Percentiles rank a stretch among this genome's conserved stretches.
Conservation (phyloP, 2,329 filamentous ascomycete genomes). For the Hypoxylon sp. region DNA sequence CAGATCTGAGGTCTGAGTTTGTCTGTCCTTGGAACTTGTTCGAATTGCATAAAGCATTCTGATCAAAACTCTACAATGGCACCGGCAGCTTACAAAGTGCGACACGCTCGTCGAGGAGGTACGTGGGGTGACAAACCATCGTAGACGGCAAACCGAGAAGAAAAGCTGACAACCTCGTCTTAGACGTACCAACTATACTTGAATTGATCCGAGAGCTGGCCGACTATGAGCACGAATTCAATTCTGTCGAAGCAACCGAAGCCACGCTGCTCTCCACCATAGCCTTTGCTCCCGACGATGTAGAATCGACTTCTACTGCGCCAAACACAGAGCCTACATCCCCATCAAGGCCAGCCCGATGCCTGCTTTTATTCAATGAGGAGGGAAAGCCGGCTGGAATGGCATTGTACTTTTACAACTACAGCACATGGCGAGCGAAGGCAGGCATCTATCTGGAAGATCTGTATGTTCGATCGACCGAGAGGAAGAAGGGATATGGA, state of each 20-base stretch:
- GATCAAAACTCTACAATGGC: constrained; percentile 44
- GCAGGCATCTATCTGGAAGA: constrained; percentile 95
- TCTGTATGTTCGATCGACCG: constrained; percentile 77
- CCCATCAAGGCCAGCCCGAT: constrained; percentile 73
- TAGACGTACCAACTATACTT: constrained; percentile 85
- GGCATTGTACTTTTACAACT: constrained; percentile 95
- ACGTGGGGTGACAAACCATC: constrained; percentile 17
- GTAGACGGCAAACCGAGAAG: neutral
- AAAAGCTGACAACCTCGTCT: constrained; percentile 19
- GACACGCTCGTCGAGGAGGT: constrained; percentile 70
- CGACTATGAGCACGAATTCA: constrained; percentile 81
- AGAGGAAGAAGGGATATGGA: constrained; percentile 82
- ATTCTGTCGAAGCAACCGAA: constrained; percentile 80
- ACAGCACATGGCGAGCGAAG: constrained; percentile 88
- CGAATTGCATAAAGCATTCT: neutral
- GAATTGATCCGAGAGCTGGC: constrained; percentile 85
- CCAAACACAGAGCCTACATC: constrained; percentile 64
- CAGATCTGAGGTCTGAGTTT: no score
- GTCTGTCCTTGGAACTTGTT: neutral
- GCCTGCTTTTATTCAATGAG: constrained; percentile 70
- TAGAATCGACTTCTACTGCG: constrained; percentile 50
- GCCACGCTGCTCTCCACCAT: constrained; percentile 77
- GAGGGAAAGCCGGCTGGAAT: constrained; percentile 69
- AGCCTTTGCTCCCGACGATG: constrained; percentile 71
- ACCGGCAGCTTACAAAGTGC: constrained; percentile 51